Evolutionary conservation across 2,329 filamentous ascomycete genomes (phyloP), one percentile per base, ranked within the genome.

Genomic region (Pyrenochaeta sp.): DNA sequence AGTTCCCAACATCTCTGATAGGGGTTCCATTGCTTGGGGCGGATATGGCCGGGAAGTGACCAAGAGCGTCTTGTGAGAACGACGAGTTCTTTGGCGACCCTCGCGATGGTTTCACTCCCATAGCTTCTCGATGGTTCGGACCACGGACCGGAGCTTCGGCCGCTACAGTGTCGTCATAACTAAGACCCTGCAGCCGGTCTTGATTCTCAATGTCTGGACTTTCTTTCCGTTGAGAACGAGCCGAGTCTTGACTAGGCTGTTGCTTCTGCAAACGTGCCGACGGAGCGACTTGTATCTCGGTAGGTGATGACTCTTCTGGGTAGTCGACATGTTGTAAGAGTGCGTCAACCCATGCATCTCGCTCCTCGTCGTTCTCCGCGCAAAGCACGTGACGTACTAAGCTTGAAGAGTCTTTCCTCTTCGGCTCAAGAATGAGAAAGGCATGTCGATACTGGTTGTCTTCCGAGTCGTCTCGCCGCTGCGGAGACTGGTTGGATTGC

Each of bases 401-500:
- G 63, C 90, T 92, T 18, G 83, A 88, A 0, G 92, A 92, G 70
- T 99, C 95, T 76, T 97, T 98, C 75, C 92, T 92, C 80, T 99
- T 99, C 1, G 94, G 94, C 71, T 99, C 95, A 46, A 98, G 75
- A 48, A 99, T 90, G 40, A 98, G 81, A 78, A 99, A 99, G 0
- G 95, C 95, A 77, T 99, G 95, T 5, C 95, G 90, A 73, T 97
- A 99, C 74, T 98, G 92, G 69, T 96, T 96, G 55, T 98, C 95
- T 42, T 86, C 79, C 49, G 97, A 92, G 39, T 96, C 92, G 15
- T 86, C 82, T 49, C 76, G 75, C 67, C 82, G 81, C n/a, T 84
- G 83, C 4, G 88, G 86, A 12, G 90, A 87, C 29, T 86, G 83
- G 48, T 82, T 82, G 17, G 72, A 71, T 52, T 82, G 80, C 49